Conservation (phyloP, 306 rosid species). For the Neltuma alba region DNA sequence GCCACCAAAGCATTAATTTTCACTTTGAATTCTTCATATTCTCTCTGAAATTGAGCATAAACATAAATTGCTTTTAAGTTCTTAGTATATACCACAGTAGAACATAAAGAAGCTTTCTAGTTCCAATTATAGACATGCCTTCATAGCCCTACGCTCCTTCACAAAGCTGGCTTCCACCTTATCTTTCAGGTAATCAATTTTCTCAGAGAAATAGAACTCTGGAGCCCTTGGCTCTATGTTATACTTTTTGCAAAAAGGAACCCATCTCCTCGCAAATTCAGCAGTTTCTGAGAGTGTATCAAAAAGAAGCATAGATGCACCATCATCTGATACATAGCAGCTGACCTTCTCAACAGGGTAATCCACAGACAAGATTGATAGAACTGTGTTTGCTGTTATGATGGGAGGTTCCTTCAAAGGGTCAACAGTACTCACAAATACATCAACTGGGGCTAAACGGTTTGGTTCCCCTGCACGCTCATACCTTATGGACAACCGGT, state of each 20-base stretch:
- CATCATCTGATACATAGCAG: constrained; percentile 91
- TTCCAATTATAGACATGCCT: constrained; percentile 39
- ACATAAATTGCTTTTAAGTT: background rate
- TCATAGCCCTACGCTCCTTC: constrained; percentile 84
- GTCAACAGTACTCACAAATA: constrained; percentile 88
- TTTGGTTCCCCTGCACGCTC: constrained; percentile 64
- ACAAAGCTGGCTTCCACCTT: constrained; percentile 78
- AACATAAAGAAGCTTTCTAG: background rate
- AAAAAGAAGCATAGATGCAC: constrained; percentile 81
- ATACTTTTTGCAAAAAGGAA: constrained; percentile 83
- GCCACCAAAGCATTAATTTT: constrained; percentile 82
- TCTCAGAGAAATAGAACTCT: constrained; percentile 72
- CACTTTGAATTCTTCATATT: constrained; percentile 89
- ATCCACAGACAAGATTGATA: constrained; percentile 82
- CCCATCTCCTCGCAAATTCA: constrained; percentile 94
- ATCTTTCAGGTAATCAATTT: constrained; percentile 84
- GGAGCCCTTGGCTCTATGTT: constrained; percentile 88
- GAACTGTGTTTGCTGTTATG: constrained; percentile 88
- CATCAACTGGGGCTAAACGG: constrained; percentile 49
- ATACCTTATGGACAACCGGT: constrained; percentile 70
- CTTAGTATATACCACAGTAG: background rate
- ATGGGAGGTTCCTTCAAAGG: constrained; percentile 96
- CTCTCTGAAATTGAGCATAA: constrained; percentile 49
- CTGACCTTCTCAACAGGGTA: constrained; percentile 88
- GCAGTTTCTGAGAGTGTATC: constrained; percentile 96